These are phyloP conservation scores for Clavariopsis aquatica DNA, from an alignment of 495 filamentous ascomycete species.

Conservation along the genomic window DNA sequence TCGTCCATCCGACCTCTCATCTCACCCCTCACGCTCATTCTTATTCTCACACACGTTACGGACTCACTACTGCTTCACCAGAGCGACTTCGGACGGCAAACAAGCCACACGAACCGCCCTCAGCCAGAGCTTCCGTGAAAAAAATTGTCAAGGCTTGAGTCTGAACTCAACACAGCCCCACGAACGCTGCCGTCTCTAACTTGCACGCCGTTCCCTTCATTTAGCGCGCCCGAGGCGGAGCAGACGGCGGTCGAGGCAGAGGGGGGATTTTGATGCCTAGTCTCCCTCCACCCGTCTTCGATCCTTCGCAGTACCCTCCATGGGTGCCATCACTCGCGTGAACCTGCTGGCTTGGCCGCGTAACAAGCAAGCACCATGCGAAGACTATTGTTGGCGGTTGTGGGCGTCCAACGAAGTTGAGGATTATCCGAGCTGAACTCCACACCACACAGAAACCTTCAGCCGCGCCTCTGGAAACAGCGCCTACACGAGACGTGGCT, in stretches of 20 bases:
- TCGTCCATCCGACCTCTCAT: not conserved
- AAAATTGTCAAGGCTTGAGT: slow-evolving; percentile 11
- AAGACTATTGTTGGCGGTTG: not conserved
- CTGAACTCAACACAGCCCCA: slow-evolving; percentile 15
- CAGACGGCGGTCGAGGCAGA: not conserved
- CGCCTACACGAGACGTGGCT: slow-evolving; percentile 14
- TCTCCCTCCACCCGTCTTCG: not conserved
- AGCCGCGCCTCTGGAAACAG: slow-evolving; percentile 19
- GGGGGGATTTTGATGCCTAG: not conserved
- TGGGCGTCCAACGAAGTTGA: not conserved
- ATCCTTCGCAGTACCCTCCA: not conserved
- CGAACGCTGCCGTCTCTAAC: not conserved
- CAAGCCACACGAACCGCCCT: not conserved
- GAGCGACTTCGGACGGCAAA: not conserved
- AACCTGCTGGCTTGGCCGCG: not conserved
- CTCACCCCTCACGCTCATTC: not conserved
- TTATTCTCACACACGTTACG: not conserved
- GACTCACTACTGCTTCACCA: slow-evolving; percentile 18
- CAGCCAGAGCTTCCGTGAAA: not conserved
- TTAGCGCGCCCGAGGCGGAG: slow-evolving; percentile 21
- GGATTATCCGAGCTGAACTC: slow-evolving; percentile 20
- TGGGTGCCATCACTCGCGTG: not conserved
- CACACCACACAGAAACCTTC: not conserved
- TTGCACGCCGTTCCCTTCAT: not conserved
- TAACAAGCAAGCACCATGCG: not conserved